Conservation (phyloP, 2,329 filamentous ascomycete genomes). For the Cladophialophora immunda region DNA sequence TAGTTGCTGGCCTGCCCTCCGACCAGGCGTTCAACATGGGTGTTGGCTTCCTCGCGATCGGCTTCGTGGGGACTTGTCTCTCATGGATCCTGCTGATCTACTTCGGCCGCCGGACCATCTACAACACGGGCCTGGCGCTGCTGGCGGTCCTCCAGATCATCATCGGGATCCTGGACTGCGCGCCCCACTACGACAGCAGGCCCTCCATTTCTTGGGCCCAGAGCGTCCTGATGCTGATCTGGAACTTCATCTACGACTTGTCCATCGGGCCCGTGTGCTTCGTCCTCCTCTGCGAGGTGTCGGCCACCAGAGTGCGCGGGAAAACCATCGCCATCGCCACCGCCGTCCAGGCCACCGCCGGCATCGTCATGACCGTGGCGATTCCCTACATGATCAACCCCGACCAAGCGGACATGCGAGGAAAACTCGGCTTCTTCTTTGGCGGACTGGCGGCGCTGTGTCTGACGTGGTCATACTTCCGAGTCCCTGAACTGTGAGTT, state of each 20-base stretch:
- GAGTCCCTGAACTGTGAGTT: constrained; percentile 42
- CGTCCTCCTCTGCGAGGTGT: constrained; percentile 58
- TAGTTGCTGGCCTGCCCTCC: constrained; percentile 44
- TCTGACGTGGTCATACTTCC: constrained; percentile 48
- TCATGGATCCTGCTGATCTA: constrained; percentile 49
- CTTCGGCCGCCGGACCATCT: constrained; percentile 48
- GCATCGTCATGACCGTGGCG: constrained; percentile 51
- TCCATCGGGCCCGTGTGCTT: constrained; percentile 57
- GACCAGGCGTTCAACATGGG: constrained; percentile 51
- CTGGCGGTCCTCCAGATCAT: constrained; percentile 48
- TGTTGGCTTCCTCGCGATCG: constrained; percentile 50
- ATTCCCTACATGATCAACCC: constrained; percentile 48
- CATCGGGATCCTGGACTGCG: constrained; percentile 53
- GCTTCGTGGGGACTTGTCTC: constrained; percentile 51
- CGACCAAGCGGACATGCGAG: constrained; percentile 43
- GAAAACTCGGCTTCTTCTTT: constrained; percentile 46
- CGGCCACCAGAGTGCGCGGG: constrained; percentile 52
- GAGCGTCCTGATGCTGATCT: constrained; percentile 49
- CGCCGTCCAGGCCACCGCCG: constrained; percentile 50
- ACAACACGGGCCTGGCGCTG: constrained; percentile 45
- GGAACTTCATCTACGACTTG: constrained; percentile 51
- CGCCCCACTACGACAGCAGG: constrained; percentile 44
- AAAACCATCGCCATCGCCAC: constrained; percentile 57
- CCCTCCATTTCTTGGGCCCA: constrained; percentile 48
- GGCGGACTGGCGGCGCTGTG: constrained; percentile 41